Conservation (phyloP, 805 yeast genomes). For the Candida bentonensis region DNA sequence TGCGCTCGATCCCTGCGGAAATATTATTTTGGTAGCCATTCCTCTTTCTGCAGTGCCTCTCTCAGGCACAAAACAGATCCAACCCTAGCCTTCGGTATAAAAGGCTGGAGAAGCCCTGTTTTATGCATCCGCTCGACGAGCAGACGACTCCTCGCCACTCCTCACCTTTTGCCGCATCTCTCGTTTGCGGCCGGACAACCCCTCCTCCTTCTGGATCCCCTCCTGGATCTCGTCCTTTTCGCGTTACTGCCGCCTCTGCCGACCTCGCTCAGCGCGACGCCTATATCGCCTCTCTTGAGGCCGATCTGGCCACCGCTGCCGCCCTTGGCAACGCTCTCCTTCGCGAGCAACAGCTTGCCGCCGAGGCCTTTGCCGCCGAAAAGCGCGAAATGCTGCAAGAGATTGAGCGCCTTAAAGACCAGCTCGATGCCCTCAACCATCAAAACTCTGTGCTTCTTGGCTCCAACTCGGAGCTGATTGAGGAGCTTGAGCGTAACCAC, state of each 20-base stretch:
- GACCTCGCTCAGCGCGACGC: neutral
- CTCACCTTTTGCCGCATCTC: too few relatives aligned
- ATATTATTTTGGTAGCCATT: too few relatives aligned
- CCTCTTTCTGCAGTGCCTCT: too few relatives aligned
- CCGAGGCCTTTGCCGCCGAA: neutral
- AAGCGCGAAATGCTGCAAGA: neutral
- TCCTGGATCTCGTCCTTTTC: too few relatives aligned
- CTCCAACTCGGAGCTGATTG: neutral
- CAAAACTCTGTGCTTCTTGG: neutral
- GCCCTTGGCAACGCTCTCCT: neutral
- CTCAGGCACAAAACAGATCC: too few relatives aligned
- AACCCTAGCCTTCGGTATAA: too few relatives aligned
- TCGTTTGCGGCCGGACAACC: too few relatives aligned
- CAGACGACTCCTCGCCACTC: too few relatives aligned
- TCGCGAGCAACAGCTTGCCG: neutral
- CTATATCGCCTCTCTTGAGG: neutral
- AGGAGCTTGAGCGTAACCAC: neutral
- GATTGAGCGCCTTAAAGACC: neutral
- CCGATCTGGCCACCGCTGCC: neutral
- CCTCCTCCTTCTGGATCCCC: too few relatives aligned
- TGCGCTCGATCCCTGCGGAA: neutral
- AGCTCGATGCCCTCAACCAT: neutral
- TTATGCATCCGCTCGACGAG: too few relatives aligned
- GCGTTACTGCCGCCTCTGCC: neutral
- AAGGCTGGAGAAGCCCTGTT: too few relatives aligned